These are phyloP conservation scores for Haplosporangium sp. DNA, from an alignment of 371 early-diverging fungal species.

Conservation along the genomic window DNA sequence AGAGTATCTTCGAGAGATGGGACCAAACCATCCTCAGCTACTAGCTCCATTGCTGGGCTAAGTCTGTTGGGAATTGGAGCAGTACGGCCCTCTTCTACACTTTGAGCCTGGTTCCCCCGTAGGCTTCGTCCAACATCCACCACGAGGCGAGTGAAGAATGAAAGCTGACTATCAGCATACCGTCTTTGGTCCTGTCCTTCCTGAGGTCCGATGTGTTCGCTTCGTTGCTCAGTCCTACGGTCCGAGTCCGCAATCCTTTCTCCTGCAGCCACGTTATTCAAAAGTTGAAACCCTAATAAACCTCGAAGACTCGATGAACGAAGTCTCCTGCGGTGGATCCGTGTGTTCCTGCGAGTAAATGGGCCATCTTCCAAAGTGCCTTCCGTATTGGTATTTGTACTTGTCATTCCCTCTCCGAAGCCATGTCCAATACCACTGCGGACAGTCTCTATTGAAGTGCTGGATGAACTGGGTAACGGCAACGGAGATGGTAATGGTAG, in stretches of 20 bases:
- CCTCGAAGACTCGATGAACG: conserved; percentile 34
- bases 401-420: conserved; percentile 4
- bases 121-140: conserved; percentile 20
- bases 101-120: conserved; percentile 17
- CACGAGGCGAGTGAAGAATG: conserved; percentile 24
- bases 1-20: not conserved
- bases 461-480: conserved; percentile 2
- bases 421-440: not conserved
- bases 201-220: not conserved
- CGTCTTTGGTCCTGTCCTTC: conserved; percentile 12
- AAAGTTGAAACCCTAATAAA: conserved; percentile 23
- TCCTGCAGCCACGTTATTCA: not conserved
- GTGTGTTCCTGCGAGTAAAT: conserved; percentile 11
- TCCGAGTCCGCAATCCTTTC: not conserved
- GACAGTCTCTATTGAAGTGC: conserved; percentile 8
- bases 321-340: conserved; percentile 22
- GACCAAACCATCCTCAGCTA: not conserved
- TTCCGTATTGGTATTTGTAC: conserved; percentile 3
- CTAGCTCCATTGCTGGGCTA: too few relatives aligned
- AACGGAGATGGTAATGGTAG: not conserved
- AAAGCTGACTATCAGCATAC: conserved; percentile 8
- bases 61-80: not conserved
- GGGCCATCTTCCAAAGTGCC: not conserved
- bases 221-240: not conserved
- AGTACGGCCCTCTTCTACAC: not conserved